phyloP scores from a whole-genome alignment of 352 stramenopile species.

The Phytophthora syringae region DNA sequence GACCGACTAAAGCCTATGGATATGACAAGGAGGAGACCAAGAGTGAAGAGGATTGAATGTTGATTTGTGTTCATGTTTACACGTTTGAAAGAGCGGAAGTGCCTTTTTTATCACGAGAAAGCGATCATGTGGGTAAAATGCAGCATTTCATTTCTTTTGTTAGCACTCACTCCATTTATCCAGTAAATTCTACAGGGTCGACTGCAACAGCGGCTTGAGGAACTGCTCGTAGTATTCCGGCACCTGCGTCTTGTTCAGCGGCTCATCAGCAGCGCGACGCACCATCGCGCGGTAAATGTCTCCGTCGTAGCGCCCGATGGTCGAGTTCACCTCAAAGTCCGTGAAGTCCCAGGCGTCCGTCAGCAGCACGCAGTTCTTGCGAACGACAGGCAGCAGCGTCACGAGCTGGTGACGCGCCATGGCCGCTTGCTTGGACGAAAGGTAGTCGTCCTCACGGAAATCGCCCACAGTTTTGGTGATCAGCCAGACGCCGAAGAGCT shows the following conservation, averaged over 20 bases:
- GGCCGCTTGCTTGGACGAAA: slow-evolving; percentile 52
- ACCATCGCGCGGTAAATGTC: slow-evolving; percentile 65
- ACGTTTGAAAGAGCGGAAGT: too few species aligned
- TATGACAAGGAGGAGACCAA: too few species aligned
- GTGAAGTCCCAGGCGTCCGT: too few species aligned
- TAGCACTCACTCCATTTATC: too few species aligned
- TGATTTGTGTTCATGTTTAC: too few species aligned
- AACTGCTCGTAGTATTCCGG: slow-evolving; percentile 52
- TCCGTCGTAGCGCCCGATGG: slow-evolving; percentile 57
- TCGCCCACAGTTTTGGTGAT: slow-evolving; percentile 55
- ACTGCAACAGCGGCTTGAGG: slow-evolving; percentile 41
- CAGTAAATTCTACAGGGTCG: too few species aligned
- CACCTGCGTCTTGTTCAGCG: slow-evolving; percentile 53
- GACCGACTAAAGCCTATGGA: too few species aligned
- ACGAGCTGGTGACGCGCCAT: slow-evolving; percentile 42
- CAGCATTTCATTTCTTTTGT: too few species aligned
- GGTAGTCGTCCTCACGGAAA: slow-evolving; percentile 64
- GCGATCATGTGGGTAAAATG: too few species aligned
- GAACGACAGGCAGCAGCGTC: slow-evolving; percentile 39
- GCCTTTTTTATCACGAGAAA: too few species aligned
- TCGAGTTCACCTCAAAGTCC: slow-evolving; percentile 70
- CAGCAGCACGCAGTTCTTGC: too few species aligned
- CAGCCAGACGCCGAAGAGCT: slow-evolving; percentile 53
- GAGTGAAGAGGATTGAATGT: too few species aligned
- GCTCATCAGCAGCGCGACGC: slow-evolving; percentile 42